Conservation (phyloP, 179 eudicot genomes). For the Beta corolliflora region DNA sequence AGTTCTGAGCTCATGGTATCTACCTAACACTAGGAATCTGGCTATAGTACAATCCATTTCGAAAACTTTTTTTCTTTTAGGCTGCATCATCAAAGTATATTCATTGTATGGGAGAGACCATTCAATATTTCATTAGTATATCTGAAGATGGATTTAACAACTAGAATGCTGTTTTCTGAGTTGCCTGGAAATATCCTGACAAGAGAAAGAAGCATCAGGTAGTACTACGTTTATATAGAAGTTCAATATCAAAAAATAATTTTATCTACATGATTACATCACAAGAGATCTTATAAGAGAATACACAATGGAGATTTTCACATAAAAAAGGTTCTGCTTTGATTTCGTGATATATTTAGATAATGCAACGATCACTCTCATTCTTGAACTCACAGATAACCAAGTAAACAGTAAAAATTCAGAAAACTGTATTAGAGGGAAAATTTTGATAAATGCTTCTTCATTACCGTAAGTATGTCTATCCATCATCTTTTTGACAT, state of each 20-base stretch:
- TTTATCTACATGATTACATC: background rate
- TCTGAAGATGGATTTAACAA: background rate
- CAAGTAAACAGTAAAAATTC: background rate
- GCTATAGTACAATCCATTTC: background rate
- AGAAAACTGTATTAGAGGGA: conserved; percentile 3
- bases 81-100: background rate
- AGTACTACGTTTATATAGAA: background rate
- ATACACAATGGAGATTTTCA: too few relatives aligned
- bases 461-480: conserved; percentile 18
- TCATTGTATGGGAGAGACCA: background rate
- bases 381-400: background rate
- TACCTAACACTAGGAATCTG: background rate
- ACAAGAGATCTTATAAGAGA: background rate
- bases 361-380: background rate
- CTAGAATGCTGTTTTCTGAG: background rate
- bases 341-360: background rate
- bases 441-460: conserved; percentile 18
- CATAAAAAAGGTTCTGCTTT: background rate
- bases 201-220: background rate
- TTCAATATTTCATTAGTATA: background rate
- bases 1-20: background rate
- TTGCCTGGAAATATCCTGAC: background rate
- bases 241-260: background rate
- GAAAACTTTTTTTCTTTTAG: background rate
- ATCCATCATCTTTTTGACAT: conserved; percentile 29